phyloP scores from a whole-genome alignment of 768 basidiomycete genomes.

The Lactarius psammicola region DNA sequence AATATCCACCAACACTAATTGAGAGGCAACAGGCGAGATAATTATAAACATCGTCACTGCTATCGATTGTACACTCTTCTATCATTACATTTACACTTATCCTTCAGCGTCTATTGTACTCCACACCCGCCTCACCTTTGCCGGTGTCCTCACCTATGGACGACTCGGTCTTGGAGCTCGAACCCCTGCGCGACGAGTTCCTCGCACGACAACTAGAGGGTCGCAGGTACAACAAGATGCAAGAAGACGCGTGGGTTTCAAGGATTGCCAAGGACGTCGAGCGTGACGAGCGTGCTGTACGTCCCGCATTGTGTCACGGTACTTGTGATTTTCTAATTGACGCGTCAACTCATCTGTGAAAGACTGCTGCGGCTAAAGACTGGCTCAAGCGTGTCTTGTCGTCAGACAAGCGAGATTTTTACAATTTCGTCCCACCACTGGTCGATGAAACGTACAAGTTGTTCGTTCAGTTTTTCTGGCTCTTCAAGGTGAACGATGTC shows the following conservation, averaged over 20 bases:
- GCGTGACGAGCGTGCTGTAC: slow-evolving; percentile 10
- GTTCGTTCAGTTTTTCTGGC: slow-evolving; percentile 35
- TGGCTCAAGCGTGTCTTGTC: slow-evolving; percentile 20
- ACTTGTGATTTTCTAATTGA: neutral
- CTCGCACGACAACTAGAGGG: neutral
- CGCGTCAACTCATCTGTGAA: neutral
- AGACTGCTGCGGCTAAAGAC: slow-evolving; percentile 7
- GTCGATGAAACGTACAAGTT: slow-evolving; percentile 13
- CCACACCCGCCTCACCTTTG: neutral
- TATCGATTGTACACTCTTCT: neutral
- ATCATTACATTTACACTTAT: neutral
- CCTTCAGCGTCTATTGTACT: neutral
- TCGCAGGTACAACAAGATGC: slow-evolving; percentile 7
- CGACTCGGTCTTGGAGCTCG: neutral
- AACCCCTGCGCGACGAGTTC: slow-evolving; percentile 13
- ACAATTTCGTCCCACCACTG: slow-evolving; percentile 6
- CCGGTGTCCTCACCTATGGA: slow-evolving; percentile 7
- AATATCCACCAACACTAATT: neutral
- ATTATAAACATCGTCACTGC: neutral
- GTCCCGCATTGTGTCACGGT: neutral
- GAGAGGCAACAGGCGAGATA: neutral
- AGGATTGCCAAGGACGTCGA: slow-evolving; percentile 8
- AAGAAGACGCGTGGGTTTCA: slow-evolving; percentile 17
- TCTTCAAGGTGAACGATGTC: slow-evolving; percentile 4
- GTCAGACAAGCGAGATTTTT: slow-evolving; percentile 11